Evolutionary conservation across 2,329 filamentous ascomycete genomes (phyloP), one percentile per base, ranked within the genome.

Genomic region (Coniochaeta sp.): DNA sequence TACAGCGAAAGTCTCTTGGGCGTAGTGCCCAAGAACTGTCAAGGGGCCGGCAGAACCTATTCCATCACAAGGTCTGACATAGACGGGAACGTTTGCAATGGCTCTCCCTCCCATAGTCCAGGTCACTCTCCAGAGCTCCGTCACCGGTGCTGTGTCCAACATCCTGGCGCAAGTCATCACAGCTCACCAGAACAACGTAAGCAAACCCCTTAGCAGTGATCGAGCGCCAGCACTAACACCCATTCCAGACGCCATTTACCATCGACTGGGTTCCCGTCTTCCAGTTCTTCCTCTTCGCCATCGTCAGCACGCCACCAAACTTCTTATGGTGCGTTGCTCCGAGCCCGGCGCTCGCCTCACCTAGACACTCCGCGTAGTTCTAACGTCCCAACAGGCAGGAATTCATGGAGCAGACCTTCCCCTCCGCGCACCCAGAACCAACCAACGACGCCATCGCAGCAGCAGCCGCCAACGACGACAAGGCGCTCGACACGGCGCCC

Each of bases 271-370:
- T 82, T 6, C 85, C 89, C 4, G 79, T 96, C 50, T 76, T 92
- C 66, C 89, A 92, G 70, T 96, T 96, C 73, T 76, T 90, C 58
- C 69, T 91, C 59, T 96, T 88, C 77, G 84, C 87, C 64, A 70
- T 90, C 36, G 70, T 96, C 62, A 88, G 82, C 72, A 89, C 87
- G 44, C 91, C 92, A 2, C 89, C 89, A 52, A 97, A 97, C 74
- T 90, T 91, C 70, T 71, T 90, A 67, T 96, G 91, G 92, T 86
- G 72, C 66, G 76, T 72, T n/a, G 28, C 38, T 16, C 17, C 26
- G 17, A 33, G n/a, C 24, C 43, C 28, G 16, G 28, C 33, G 8
- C 34, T 36, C 34, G 5, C 14, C 8, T 36, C 34, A 36, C 34
- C 28, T 36, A 9, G 34, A 36, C 9, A 31, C 28, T 5, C 28